Conservation (phyloP, 108 stramenopile species). For the Nannochloropsis salina region DNA sequence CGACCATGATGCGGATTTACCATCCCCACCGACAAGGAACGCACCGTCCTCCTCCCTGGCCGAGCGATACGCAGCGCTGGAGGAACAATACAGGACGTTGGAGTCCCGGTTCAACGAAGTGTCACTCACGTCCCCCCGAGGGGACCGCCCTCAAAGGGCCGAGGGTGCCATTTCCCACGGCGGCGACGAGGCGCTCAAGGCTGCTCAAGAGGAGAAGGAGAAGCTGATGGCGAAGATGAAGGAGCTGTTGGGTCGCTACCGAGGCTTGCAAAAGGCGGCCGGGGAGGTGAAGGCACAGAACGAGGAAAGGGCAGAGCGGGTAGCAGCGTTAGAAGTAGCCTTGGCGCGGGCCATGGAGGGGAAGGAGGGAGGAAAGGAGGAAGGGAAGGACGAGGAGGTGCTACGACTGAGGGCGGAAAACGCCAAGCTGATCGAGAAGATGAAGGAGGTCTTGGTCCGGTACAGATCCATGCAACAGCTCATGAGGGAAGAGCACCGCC, state of each 20-base stretch:
- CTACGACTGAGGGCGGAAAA: slow-evolving; percentile 5
- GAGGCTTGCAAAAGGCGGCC: not conserved
- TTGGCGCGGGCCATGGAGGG: not conserved
- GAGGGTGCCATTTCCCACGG: not conserved
- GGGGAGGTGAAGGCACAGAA: not conserved
- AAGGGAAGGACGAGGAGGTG: not conserved
- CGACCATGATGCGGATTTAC: not conserved
- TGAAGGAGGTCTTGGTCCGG: slow-evolving; percentile 17
- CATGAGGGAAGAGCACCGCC: not conserved
- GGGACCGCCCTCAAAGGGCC: not conserved
- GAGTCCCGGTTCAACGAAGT: slow-evolving; percentile 19
- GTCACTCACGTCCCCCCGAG: not conserved
- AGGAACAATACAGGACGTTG: not conserved
- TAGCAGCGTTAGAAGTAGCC: slow-evolving; percentile 4
- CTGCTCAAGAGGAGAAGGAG: not conserved
- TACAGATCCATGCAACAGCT: not conserved
- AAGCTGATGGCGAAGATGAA: slow-evolving; percentile 1
- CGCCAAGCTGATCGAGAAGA: not conserved
- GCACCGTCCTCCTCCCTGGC: not conserved
- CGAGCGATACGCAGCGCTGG: not conserved
- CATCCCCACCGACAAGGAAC: not conserved
- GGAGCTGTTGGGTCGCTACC: slow-evolving; percentile 5
- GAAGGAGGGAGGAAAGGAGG: not conserved
- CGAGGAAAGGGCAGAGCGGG: slow-evolving; percentile 2
- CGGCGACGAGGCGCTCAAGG: not conserved